phyloP scores from a whole-genome alignment of 73 alveolate species.

The Stentor coeruleus region DNA sequence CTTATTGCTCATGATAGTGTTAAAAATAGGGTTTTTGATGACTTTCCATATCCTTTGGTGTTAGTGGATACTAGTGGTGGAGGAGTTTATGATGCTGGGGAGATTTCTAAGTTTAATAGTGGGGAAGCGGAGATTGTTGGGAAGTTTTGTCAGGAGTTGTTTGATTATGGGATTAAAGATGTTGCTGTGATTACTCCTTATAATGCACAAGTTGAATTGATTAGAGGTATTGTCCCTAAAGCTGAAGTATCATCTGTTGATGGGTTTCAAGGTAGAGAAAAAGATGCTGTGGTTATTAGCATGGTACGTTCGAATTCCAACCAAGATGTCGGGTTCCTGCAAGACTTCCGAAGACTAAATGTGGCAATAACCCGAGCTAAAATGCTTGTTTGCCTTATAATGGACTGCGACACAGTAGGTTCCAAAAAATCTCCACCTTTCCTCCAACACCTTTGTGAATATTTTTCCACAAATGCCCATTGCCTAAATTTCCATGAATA shows the following conservation, averaged over 20 bases:
- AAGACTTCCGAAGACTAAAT: constrained; percentile 96
- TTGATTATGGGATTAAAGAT: constrained; percentile 50
- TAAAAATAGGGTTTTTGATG: constrained; percentile 53
- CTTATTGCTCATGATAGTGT: constrained; percentile 88
- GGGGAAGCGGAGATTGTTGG: constrained; percentile 94
- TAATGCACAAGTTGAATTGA: constrained; percentile 87
- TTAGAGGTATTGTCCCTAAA: constrained; percentile 60
- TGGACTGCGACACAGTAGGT: constrained; percentile 86
- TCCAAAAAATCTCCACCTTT: neutral
- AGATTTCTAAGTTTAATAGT: constrained; percentile 82
- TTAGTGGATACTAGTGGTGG: constrained; percentile 88
- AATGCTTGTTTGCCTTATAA: constrained; percentile 80
- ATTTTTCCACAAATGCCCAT: constrained; percentile 5
- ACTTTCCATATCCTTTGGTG: constrained; percentile 57
- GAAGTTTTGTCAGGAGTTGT: constrained; percentile 71
- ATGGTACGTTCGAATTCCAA: constrained; percentile 92
- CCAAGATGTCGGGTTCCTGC: constrained; percentile 91
- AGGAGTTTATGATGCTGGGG: constrained; percentile 84
- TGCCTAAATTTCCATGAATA: neutral
- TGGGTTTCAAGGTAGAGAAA: constrained; percentile 99
- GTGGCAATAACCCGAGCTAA: constrained; percentile 97
- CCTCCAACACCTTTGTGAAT: neutral
- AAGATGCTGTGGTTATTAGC: constrained; percentile 90
- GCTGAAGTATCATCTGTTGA: constrained; percentile 98
- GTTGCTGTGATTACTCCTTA: constrained; percentile 97